Evolutionary conservation across 2,329 filamentous ascomycete genomes (phyloP).

Genomic region (Phialemonium atrogriseum): DNA sequence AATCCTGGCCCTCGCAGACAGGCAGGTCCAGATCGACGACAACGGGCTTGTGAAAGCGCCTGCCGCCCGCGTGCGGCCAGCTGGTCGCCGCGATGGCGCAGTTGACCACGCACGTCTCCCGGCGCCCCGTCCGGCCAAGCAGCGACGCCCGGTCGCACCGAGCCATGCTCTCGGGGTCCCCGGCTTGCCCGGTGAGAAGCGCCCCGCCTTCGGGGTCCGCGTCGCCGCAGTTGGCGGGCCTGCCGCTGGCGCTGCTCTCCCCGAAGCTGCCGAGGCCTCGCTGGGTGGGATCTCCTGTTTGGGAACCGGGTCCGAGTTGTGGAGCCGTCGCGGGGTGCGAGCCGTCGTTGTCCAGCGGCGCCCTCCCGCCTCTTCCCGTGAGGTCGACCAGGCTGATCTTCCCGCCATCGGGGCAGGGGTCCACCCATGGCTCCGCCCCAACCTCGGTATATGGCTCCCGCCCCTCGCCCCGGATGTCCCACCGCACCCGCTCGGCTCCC

Average conservation of each 20-base stretch:
- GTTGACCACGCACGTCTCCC: slow-evolving; percentile 73
- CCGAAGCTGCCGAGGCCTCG: too few relatives aligned
- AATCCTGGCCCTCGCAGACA: too few relatives aligned
- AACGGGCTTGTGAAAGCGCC: slow-evolving; percentile 67
- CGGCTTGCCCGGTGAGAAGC: too few relatives aligned
- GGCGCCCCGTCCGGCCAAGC: slow-evolving; percentile 34
- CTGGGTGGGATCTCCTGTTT: not conserved
- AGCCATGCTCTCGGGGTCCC: slow-evolving; percentile 15
- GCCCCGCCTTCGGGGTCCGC: too few relatives aligned
- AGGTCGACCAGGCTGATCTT: slow-evolving; percentile 59
- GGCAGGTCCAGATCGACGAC: slow-evolving; percentile 76
- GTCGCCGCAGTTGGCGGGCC: too few relatives aligned
- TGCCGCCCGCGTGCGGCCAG: slow-evolving; percentile 54
- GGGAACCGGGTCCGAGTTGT: not conserved
- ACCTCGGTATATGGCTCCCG: slow-evolving; percentile 37
- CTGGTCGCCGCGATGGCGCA: slow-evolving; percentile 64
- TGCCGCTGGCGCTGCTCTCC: too few relatives aligned
- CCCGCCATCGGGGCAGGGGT: slow-evolving; percentile 49
- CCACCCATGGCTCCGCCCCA: slow-evolving; percentile 41
- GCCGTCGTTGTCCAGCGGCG: slow-evolving; percentile 40
- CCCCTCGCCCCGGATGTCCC: slow-evolving; percentile 38
- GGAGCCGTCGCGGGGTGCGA: slow-evolving; percentile 7
- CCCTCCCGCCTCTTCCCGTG: slow-evolving; percentile 32
- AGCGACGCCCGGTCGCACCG: slow-evolving; percentile 33
- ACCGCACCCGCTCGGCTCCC: slow-evolving; percentile 54